A percentile compares a stretch with the other conserved stretches of the same genome.
phyloP scores from a whole-genome alignment of 2,329 filamentous ascomycete genomes.

The Monilinia aucupariae region DNA sequence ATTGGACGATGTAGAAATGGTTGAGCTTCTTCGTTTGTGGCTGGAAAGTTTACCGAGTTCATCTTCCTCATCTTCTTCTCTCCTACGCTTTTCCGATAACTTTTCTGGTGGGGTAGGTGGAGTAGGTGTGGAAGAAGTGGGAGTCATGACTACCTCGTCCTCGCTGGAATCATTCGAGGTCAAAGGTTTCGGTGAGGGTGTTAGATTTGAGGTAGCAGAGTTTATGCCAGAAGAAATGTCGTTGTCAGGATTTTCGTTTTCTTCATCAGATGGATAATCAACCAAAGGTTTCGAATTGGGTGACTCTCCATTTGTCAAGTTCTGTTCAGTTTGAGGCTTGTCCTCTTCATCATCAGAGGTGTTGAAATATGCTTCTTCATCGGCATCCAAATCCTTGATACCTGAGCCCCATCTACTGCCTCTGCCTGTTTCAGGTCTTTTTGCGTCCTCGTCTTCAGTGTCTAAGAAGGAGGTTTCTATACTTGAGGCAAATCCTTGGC shows the following conservation, averaged over 20 bases:
- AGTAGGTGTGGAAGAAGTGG: constrained; percentile 34
- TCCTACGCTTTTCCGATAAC: constrained; percentile 79
- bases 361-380: constrained; percentile 93
- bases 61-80: constrained; percentile 91
- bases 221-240: constrained; percentile 35
- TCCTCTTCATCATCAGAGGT: constrained; percentile 77
- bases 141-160: constrained; percentile 23
- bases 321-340: constrained; percentile 33
- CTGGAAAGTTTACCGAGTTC: constrained; percentile 77
- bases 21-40: constrained; percentile 53
- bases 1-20: constrained; percentile 35
- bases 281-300: constrained; percentile 69
- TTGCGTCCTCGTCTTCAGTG: constrained; percentile 54
- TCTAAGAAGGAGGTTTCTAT: constrained; percentile 67
- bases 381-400: constrained; percentile 76
- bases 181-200: constrained; percentile 25
- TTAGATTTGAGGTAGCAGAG: constrained; percentile 18
- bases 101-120: constrained; percentile 66
- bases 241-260: constrained; percentile 61
- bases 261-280: constrained; percentile 89
- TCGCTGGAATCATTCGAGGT: constrained; percentile 21
- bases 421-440: constrained; percentile 45
- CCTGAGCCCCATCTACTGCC: constrained; percentile 56
- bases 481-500: constrained; percentile 59
- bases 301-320: constrained; percentile 56